A percentile compares a stretch with the other conserved stretches of the same genome.
These are phyloP conservation scores for Cyclotella choctawhatcheeana DNA, from an alignment of 108 stramenopile species.

Conservation along the genomic window DNA sequence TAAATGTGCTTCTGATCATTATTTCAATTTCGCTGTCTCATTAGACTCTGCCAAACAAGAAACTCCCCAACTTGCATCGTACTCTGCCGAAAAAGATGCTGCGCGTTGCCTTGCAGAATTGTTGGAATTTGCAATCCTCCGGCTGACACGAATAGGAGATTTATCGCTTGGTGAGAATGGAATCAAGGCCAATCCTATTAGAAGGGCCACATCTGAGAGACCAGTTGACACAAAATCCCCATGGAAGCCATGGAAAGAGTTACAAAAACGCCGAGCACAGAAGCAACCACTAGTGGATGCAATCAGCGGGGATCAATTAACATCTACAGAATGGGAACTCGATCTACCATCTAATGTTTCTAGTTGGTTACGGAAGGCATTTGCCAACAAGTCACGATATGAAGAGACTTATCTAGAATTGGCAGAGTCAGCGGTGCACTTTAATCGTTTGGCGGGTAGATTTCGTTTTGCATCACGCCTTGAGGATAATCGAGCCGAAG, in stretches of 20 bases:
- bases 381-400: conserved; percentile 35
- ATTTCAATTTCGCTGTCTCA: conserved; percentile 31
- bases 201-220: conserved; percentile 35
- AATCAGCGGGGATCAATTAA: not conserved
- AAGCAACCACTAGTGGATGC: conserved; percentile 1
- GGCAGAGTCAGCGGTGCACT: conserved; percentile 52
- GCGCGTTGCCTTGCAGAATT: conserved; percentile 67
- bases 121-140: conserved; percentile 70
- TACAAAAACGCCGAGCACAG: conserved; percentile 21
- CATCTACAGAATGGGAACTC: conserved; percentile 15
- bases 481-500: conserved; percentile 70
- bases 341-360: conserved; percentile 23
- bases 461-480: conserved; percentile 64
- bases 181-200: conserved; percentile 53
- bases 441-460: conserved; percentile 57
- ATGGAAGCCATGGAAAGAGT: conserved; percentile 68
- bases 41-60: not conserved
- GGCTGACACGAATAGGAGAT: conserved; percentile 70
- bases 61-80: not conserved
- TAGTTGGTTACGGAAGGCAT: conserved; percentile 35
- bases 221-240: conserved; percentile 59
- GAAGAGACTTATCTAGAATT: conserved; percentile 66
- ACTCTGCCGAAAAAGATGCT: conserved; percentile 42
- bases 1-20: conserved; percentile 53
- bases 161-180: conserved; percentile 29